These are phyloP conservation scores for Populus tomentosa DNA, from an alignment of 441 rosid genomes.

Conservation along the genomic window DNA sequence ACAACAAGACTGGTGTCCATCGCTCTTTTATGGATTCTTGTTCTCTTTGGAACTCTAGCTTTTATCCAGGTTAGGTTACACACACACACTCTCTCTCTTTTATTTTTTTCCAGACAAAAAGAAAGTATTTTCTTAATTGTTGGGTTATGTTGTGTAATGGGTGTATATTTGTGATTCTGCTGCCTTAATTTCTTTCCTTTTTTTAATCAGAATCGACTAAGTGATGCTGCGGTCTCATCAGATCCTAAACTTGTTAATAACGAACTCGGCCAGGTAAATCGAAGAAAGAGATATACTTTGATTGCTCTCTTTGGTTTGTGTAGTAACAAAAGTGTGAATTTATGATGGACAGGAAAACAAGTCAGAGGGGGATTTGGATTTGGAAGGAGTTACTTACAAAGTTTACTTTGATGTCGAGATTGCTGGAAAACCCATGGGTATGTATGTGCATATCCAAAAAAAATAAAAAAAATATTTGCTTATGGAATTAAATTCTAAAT, in stretches of 20 bases:
- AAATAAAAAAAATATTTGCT: no score
- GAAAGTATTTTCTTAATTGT: neutral
- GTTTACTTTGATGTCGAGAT: slow-evolving; percentile 83
- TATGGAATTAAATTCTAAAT: neutral
- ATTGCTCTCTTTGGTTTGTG: neutral
- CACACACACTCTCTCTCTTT: neutral
- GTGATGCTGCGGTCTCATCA: slow-evolving; percentile 41
- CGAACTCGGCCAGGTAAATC: slow-evolving; percentile 34
- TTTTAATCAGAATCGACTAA: slow-evolving; percentile 43
- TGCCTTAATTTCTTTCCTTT: neutral
- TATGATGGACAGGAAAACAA: slow-evolving; percentile 19
- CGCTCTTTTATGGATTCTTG: slow-evolving; percentile 57
- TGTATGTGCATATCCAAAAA: neutral
- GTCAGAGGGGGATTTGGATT: slow-evolving; percentile 39
- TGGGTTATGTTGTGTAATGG: neutral
- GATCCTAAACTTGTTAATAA: slow-evolving; percentile 25
- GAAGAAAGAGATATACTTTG: neutral
- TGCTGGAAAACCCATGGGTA: slow-evolving; percentile 68
- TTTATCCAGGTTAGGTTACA: slow-evolving; percentile 53
- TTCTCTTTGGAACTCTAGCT: slow-evolving; percentile 60
- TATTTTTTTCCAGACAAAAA: neutral
- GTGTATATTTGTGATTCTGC: neutral
- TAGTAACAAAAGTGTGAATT: neutral
- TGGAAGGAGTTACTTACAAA: slow-evolving; percentile 63
- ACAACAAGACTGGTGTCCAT: slow-evolving; percentile 46